phyloP scores from a whole-genome alignment of 352 stramenopile species.

The Pythium insidiosum region DNA sequence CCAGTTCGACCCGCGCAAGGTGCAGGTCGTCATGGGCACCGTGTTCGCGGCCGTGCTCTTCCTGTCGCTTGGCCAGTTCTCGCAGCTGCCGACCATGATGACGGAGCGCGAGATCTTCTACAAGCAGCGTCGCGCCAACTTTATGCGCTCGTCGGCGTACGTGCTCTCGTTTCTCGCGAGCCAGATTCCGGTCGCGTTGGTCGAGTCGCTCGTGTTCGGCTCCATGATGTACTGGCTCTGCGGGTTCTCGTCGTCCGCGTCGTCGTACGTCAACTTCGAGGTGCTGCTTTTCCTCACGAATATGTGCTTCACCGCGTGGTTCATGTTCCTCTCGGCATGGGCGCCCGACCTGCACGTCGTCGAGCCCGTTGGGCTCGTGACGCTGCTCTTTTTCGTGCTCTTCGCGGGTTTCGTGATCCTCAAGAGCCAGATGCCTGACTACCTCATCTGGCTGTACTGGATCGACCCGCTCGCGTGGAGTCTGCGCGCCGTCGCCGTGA shows the following conservation, averaged over 20 bases:
- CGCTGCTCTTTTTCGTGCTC: conserved; percentile 21
- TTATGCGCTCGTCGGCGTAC: conserved; percentile 49
- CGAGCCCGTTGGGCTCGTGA: conserved; percentile 16
- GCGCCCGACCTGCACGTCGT: conserved; percentile 16
- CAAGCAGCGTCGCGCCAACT: conserved; percentile 56
- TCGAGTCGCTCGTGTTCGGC: conserved; percentile 65
- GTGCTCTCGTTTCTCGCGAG: conserved; percentile 21
- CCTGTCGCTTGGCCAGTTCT: conserved; percentile 38
- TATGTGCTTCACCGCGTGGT: conserved; percentile 17
- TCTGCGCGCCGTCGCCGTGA: conserved; percentile 16
- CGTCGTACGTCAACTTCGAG: conserved; percentile 22
- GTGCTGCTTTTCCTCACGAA: conserved; percentile 20
- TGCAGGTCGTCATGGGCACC: conserved; percentile 34
- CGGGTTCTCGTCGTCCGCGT: conserved; percentile 16
- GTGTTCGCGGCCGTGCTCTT: conserved; percentile 62
- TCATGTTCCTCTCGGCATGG: conserved; percentile 16
- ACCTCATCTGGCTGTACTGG: conserved; percentile 23
- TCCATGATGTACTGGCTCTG: conserved; percentile 76
- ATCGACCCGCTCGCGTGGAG: conserved; percentile 32
- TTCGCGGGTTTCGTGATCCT: conserved; percentile 32
- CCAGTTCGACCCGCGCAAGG: conserved; percentile 12
- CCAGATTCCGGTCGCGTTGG: conserved; percentile 20
- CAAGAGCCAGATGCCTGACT: conserved; percentile 18
- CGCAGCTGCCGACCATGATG: conserved; percentile 53
- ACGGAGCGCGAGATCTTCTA: conserved; percentile 38